Conservation (phyloP, 2,329 filamentous ascomycete species). For the Neopestalotiopsis sp. region DNA sequence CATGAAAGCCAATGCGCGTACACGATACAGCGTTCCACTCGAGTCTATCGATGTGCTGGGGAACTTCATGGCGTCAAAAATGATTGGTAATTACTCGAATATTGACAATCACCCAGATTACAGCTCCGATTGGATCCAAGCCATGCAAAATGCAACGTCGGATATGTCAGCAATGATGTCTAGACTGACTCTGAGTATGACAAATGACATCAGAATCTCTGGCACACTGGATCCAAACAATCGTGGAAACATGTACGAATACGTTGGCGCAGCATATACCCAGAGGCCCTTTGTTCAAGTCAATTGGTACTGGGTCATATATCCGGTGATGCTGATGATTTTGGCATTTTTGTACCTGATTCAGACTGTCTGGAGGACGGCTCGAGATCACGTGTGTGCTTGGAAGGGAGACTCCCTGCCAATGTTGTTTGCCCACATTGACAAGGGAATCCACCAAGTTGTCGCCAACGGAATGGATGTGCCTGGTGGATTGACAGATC, state of each 20-base stretch:
- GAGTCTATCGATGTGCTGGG: conserved; percentile 37
- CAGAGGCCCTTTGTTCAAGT: conserved; percentile 40
- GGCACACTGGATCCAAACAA: conserved; percentile 27
- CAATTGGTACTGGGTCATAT: conserved; percentile 43
- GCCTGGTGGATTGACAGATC: conserved; percentile 40
- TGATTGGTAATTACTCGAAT: conserved; percentile 38
- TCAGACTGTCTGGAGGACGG: conserved; percentile 41
- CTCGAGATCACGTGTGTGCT: conserved; percentile 40
- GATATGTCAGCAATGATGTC: conserved; percentile 39
- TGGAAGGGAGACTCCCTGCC: conserved; percentile 46
- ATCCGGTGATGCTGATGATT: conserved; percentile 40
- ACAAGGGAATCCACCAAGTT: conserved; percentile 37
- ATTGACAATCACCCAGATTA: conserved; percentile 35
- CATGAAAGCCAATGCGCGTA: conserved; percentile 32
- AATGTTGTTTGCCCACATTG: conserved; percentile 45
- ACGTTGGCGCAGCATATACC: conserved; percentile 34
- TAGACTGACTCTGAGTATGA: conserved; percentile 40
- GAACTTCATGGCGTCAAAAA: conserved; percentile 39
- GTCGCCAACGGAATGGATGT: conserved; percentile 41
- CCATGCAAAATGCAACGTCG: conserved; percentile 40
- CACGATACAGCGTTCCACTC: conserved; percentile 38
- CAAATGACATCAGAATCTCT: conserved; percentile 41
- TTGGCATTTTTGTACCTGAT: conserved; percentile 42
- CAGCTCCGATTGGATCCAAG: conserved; percentile 45
- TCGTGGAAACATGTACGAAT: conserved; percentile 30